These are phyloP conservation scores for Casuarina cunninghamiana DNA, from an alignment of 306 rosid genomes.

Conservation along the genomic window DNA sequence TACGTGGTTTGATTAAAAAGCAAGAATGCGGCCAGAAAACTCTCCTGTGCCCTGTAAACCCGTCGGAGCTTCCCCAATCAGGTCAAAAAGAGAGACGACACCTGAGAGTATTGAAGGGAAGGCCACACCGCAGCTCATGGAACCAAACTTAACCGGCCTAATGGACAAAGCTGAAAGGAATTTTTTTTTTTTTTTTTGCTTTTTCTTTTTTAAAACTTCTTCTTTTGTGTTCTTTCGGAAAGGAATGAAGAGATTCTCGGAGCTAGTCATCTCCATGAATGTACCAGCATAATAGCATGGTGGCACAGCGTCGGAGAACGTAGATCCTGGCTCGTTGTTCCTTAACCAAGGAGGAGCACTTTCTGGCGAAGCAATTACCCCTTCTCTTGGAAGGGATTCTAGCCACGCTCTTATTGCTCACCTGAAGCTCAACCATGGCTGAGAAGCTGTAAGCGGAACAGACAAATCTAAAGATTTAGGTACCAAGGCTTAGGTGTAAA, in stretches of 20 bases:
- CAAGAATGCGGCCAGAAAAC: not conserved
- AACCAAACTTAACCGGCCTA: not conserved
- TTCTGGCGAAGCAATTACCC: not conserved
- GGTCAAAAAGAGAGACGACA: conserved; percentile 4
- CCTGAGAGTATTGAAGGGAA: not conserved
- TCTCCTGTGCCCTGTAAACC: conserved; percentile 14
- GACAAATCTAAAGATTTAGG: not conserved
- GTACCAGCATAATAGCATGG: not conserved
- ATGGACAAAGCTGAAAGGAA: not conserved
- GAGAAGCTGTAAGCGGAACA: not conserved
- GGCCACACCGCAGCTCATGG: not conserved
- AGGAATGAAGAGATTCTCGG: not conserved
- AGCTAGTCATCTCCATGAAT: conserved; percentile 1
- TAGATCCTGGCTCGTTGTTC: conserved; percentile 5
- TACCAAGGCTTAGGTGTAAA: not conserved
- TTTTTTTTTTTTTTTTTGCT: not conserved
- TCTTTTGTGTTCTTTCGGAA: too few species aligned
- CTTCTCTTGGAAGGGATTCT: not conserved
- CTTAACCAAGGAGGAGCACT: conserved; percentile 6
- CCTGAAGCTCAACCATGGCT: not conserved
- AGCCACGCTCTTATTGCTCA: not conserved
- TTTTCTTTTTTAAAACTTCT: not conserved
- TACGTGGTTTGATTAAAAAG: not conserved
- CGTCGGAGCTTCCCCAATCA: not conserved
- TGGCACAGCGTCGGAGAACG: not conserved